These are phyloP conservation scores for Colletotrichum lupini DNA, from an alignment of 2,329 filamentous ascomycete genomes.

Conservation along the genomic window DNA sequence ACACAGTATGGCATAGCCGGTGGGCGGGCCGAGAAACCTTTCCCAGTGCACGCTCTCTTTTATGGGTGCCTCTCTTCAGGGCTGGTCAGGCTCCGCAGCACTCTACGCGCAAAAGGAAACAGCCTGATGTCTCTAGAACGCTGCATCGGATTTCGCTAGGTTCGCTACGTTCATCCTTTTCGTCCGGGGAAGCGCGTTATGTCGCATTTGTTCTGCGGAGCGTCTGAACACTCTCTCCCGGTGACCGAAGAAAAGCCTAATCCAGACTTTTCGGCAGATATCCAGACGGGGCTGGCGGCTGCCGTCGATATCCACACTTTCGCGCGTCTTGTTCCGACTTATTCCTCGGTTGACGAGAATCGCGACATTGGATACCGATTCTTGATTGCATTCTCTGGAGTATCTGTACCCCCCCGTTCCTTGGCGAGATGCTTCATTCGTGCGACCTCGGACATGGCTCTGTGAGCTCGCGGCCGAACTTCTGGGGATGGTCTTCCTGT, in stretches of 20 bases:
- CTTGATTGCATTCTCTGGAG: neutral
- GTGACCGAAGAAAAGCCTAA: conserved; percentile 32
- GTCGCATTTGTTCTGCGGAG: conserved; percentile 17
- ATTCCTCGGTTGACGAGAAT: conserved; percentile 24
- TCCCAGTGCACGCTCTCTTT: neutral
- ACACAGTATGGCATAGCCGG: neutral
- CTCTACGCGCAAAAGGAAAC: neutral
- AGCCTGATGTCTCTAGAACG: neutral
- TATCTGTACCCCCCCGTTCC: conserved; percentile 5
- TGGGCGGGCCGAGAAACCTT: neutral
- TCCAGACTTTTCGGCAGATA: conserved; percentile 11
- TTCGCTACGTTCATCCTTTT: conserved; percentile 6
- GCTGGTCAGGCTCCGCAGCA: neutral
- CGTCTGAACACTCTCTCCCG: conserved; percentile 21
- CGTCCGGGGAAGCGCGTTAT: conserved; percentile 2
- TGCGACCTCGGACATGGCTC: conserved; percentile 28
- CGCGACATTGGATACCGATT: conserved; percentile 2
- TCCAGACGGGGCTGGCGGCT: neutral
- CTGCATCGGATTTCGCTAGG: neutral
- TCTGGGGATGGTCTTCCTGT: conserved; percentile 10
- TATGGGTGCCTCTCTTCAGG: neutral
- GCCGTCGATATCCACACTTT: neutral
- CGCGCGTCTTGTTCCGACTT: conserved; percentile 1
- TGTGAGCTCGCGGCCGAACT: conserved; percentile 12
- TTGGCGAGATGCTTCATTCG: conserved; percentile 22